phyloP scores from a whole-genome alignment of 202 grass and related monocot species.

The Setaria viridis region DNA sequence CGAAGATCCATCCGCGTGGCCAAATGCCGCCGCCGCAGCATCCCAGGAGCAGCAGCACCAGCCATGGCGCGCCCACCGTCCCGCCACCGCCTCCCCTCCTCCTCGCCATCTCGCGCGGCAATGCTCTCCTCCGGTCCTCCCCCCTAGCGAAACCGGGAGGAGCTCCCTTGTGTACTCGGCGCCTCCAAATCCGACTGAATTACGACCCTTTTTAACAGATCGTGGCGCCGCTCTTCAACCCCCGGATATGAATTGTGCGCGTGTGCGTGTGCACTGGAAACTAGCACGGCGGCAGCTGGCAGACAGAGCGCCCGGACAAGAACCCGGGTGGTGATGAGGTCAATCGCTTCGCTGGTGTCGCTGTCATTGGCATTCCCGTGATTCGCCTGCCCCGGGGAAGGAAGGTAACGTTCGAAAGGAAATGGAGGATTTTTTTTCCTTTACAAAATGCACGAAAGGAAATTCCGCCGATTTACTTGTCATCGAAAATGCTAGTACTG shows the following conservation, averaged over 20 bases:
- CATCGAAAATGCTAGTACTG: not conserved
- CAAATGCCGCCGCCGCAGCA: slow-evolving; percentile 48
- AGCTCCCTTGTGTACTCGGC: not conserved
- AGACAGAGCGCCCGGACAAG: slow-evolving; percentile 26
- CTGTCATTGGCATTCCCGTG: slow-evolving; percentile 34
- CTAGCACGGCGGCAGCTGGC: slow-evolving; percentile 52
- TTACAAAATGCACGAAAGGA: not conserved
- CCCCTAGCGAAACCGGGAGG: not conserved
- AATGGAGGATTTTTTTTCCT: not conserved
- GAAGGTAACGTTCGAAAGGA: not conserved
- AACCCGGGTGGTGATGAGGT: slow-evolving; percentile 36
- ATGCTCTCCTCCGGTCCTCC: not conserved
- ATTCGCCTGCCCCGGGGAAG: not conserved
- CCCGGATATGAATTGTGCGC: not conserved
- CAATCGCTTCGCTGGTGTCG: not conserved
- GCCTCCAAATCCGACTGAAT: not conserved
- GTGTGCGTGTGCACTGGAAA: slow-evolving; percentile 17
- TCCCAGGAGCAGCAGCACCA: slow-evolving; percentile 31
- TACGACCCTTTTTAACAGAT: not conserved
- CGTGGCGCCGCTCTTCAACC: slow-evolving; percentile 19
- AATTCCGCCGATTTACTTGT: not conserved
- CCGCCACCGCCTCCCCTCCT: slow-evolving; percentile 31
- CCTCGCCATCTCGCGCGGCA: slow-evolving; percentile 5
- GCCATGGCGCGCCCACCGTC: slow-evolving; percentile 4
- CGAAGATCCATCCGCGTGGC: slow-evolving; percentile 38